Evolutionary conservation across 2,329 filamentous ascomycete genomes (phyloP).

Genomic region (Penicillium sp.): DNA sequence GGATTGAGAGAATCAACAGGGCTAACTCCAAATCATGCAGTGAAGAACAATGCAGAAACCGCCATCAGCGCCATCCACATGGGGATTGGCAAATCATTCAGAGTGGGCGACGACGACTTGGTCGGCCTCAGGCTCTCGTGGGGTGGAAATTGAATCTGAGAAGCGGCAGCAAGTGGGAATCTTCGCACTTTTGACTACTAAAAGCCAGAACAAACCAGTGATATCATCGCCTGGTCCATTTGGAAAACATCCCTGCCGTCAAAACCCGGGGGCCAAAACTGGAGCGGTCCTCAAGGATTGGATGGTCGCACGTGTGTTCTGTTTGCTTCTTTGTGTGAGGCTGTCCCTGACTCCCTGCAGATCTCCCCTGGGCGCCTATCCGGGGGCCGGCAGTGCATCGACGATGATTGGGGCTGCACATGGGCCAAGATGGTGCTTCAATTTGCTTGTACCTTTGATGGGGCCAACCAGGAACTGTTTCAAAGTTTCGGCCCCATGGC

Average conservation of each 20-base stretch:
- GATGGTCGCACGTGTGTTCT: background rate
- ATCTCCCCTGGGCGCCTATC: background rate
- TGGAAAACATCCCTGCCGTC: background rate
- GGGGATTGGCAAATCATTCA: background rate
- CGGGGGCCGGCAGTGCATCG: background rate
- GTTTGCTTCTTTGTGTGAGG: background rate
- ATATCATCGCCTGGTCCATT: background rate
- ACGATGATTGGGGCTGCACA: background rate
- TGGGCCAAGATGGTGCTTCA: slow-evolving; percentile 8
- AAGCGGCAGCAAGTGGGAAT: background rate
- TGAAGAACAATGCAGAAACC: background rate
- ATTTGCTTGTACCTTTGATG: background rate
- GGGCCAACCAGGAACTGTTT: background rate
- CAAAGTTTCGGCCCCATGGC: background rate
- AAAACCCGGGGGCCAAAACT: background rate
- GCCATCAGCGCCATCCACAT: background rate
- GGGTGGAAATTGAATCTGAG: background rate
- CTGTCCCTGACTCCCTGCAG: background rate
- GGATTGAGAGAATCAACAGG: background rate
- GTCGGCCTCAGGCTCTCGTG: background rate
- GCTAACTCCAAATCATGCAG: background rate
- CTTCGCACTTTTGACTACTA: background rate
- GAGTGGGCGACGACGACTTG: background rate
- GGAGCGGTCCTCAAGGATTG: background rate
- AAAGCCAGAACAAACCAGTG: background rate